Evolutionary conservation across 345 rosid species (phyloP), one percentile per base, ranked within the genome.

Genomic region (Turnera subulata): DNA sequence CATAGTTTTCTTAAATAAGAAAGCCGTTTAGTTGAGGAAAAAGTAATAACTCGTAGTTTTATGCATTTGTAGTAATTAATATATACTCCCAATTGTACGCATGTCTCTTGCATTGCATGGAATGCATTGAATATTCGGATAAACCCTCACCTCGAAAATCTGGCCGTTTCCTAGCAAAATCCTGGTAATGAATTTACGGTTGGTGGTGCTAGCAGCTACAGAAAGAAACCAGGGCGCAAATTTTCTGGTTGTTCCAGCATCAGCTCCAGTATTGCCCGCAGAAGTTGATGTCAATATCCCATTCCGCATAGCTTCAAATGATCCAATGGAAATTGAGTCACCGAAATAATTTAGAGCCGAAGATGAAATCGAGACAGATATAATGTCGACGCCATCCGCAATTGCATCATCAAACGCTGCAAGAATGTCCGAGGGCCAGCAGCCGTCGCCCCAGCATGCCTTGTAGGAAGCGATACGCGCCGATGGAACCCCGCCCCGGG

Each of bases 131-230:
- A n/a, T n/a, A n/a, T n/a, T n/a, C n/a, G n/a, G n/a, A n/a, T n/a
- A n/a, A n/a, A 5, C 20, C 12, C 47, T 49, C 40, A 74, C 86
- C 76, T 79, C 42, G 16, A 58, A 55, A 62, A 37, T 10, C 21
- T 56, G 11, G 20, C 32, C 48, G 57, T 76, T 74, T 11, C 79
- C 82, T 37, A 70, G 46, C 37, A 60, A 61, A 21, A 74, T 53
- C 61, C 40, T 54, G 0, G 76, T 69, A 23, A 50, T 11, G 13
- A 77, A 69, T 44, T 55, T 46, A 18, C 82, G 58, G 46, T 75
- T 81, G 45, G 68, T 73, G 35, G 70, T 51, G 61, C 79, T 67
- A 39, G 81, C 73, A 56, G 80, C 82, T 25, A 80, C 83, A 0
- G 83, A 71, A 54, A 79, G 52, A 23, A 54, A 46, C 81, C 83